Evolutionary conservation across 306 rosid species (phyloP), one percentile per base, ranked within the genome.

Genomic region (Lablab purpureus): DNA sequence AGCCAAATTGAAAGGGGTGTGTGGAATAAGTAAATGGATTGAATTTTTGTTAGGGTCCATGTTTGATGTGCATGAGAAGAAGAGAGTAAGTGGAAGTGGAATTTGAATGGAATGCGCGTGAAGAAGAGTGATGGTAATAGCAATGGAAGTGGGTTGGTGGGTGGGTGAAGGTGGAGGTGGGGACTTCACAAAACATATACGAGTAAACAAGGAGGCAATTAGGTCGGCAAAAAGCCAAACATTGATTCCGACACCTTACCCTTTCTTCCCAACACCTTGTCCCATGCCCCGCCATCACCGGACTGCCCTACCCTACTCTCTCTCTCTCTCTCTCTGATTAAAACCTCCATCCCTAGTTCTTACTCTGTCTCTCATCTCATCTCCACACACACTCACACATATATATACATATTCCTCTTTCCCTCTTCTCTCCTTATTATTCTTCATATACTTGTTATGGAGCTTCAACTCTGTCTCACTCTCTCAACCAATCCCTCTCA

Each of bases 391-490:
- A 4, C 5, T 32, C n/a, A 72, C 14, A 59, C 3, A 37, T n/a
- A 66, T 34, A 34, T 34, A 34, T 1, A 34, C 8, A 32, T 32
- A 0, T 30, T 32, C 36, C 1, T 7, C 6, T 32, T 32, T 41
- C 22, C 0, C 36, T 22, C 10, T 1, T 43, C 49, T 37, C 32
- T 36, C 12, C 17, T 19, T 23, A 6, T 23, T 22, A 6, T 23
- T 22, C 17, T 23, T 56, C 43, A 37, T 9, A 37, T 3, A 8
- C 43, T 10, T 55, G 12, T 4, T 64, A 89, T 91, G 97, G 97
- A 95, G 83, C 98, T 95, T 79, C 96, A 92, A 14, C 77, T 91
- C 3, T 86, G 90, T 64, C 95, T 92, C n/a, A 78, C 91, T 82
- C 97, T 86, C 75, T 82, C 93, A 2, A 32, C 45, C 55, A 46